These are phyloP conservation scores for Platismatia glauca DNA, from an alignment of 495 filamentous ascomycete species.

Conservation along the genomic window DNA sequence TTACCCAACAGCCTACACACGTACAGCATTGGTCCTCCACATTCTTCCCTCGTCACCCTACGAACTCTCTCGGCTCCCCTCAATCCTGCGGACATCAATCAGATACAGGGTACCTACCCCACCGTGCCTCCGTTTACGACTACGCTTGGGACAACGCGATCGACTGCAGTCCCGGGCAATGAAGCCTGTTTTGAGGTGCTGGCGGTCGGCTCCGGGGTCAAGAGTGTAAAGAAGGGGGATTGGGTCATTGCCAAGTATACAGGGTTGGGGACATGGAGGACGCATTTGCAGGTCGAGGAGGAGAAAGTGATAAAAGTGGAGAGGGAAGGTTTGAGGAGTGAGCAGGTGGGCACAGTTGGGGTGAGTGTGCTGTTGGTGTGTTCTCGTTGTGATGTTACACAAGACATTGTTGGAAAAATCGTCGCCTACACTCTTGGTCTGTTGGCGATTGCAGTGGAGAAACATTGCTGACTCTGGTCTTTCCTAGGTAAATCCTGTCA, in stretches of 20 bases:
- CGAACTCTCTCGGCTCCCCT: slow-evolving; percentile 80
- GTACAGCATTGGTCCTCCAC: slow-evolving; percentile 67
- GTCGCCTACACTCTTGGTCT: background rate
- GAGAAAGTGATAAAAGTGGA: slow-evolving; percentile 57
- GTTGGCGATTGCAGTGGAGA: background rate
- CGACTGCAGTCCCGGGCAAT: slow-evolving; percentile 73
- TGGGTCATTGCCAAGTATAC: slow-evolving; percentile 82
- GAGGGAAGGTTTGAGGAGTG: slow-evolving; percentile 53
- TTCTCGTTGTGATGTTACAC: background rate
- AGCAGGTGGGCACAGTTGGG: slow-evolving; percentile 74
- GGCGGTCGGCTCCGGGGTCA: slow-evolving; percentile 50
- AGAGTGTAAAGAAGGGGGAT: slow-evolving; percentile 58
- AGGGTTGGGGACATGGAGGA: slow-evolving; percentile 85
- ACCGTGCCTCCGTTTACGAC: slow-evolving; percentile 65
- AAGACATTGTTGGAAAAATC: background rate
- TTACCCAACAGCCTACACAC: slow-evolving; percentile 53
- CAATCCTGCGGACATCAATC: slow-evolving; percentile 96
- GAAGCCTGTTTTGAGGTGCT: slow-evolving; percentile 86
- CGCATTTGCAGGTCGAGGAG: slow-evolving; percentile 68
- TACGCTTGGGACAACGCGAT: slow-evolving; percentile 61
- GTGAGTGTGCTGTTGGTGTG: background rate
- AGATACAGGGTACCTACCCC: slow-evolving; percentile 95
- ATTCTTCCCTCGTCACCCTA: slow-evolving; percentile 52
- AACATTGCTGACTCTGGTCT: background rate
- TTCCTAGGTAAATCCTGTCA: slow-evolving; percentile 70